Base-by-base conservation (phyloP, 768 basidiomycete species). In the Rhizopogon vesiculosus region DNA sequence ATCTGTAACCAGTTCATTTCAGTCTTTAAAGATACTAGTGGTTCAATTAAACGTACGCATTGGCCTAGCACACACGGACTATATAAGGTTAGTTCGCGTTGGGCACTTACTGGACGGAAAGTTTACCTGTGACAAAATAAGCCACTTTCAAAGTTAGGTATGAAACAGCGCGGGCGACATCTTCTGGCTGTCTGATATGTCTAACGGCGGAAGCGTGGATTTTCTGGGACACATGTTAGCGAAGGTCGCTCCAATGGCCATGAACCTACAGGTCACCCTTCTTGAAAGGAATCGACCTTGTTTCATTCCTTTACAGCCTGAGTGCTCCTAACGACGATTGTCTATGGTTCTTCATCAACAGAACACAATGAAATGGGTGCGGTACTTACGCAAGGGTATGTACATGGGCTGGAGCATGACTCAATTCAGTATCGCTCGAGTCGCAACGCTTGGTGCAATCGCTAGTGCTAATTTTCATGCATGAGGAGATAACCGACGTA, bases 111-210 rank as follows among this genome's bases (percentile, higher is more conserved):
- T 35, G 35, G 12, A 13, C 12, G 35, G 46, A 40, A 52, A 39
- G 31, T 65, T 57, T 40, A 58, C 73, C 74, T 7, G 72, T 76
- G 12, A 76, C 63, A 53, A 72, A 72, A 15, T 68, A 63, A 5
- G 73, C 65, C 18, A 67, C 70, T 19, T 71, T 66, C 7, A 72
- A 74, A 5, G 65, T 72, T 15, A 76, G 63, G 52, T 66, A 75
- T 7, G 72, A 73, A 0, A 74, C 72, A 5, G 69, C n/a, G 9
- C 62, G 61, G n/a, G 75, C 72, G 8, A 74, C 52, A 41, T 73
- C 72, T 38, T 73, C 68, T 3, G 72, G 66, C 41, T 69, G 58
- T 19, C 67, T 71, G 0, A 51, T 41, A 5, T 52, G 38, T 49
- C 60, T 53, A 25, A 64, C 53, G n/a, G 62, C 46, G 35, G 35